Evolutionary conservation across 768 basidiomycete species (phyloP).

Genomic region (Rhodotorula paludigena): DNA sequence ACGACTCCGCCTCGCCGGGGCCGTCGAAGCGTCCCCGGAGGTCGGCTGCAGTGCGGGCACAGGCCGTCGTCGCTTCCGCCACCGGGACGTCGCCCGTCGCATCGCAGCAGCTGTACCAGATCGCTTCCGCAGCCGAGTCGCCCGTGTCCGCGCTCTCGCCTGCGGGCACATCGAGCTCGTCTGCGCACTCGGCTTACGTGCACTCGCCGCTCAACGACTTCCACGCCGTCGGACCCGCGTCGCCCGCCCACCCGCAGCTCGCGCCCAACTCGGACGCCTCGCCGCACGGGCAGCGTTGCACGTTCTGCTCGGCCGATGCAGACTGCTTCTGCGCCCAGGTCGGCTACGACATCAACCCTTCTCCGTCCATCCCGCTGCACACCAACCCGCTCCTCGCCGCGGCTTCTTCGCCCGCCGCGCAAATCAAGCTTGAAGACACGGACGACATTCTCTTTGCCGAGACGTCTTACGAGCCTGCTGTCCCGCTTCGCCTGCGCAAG

Average conservation of each 20-base stretch:
- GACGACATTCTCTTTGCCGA: conserved; percentile 67
- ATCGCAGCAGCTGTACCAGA: no score
- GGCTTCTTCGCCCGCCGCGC: conserved; percentile 19
- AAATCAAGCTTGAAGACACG: conserved; percentile 42
- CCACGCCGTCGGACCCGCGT: conserved; percentile 20
- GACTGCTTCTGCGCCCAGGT: conserved; percentile 72
- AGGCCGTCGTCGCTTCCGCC: conserved; percentile 19
- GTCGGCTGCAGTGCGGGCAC: conserved; percentile 20
- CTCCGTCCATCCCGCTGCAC: conserved; percentile 1
- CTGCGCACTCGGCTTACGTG: conserved; percentile 7
- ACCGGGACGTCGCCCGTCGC: not conserved
- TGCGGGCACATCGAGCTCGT: not conserved
- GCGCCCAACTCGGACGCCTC: not conserved
- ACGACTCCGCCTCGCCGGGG: not conserved
- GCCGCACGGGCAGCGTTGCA: conserved; percentile 52
- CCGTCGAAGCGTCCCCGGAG: conserved; percentile 30
- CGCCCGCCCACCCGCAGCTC: not conserved
- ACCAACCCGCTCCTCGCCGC: conserved; percentile 18
- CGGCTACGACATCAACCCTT: conserved; percentile 37
- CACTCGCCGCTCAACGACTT: conserved; percentile 20
- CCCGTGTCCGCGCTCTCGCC: conserved; percentile 6
- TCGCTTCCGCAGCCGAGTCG: conserved; percentile 2
- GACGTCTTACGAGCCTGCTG: conserved; percentile 72
- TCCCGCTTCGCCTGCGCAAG: conserved; percentile 66
- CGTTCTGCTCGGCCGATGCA: conserved; percentile 65